phyloP scores from a whole-genome alignment of 2,329 filamentous ascomycete genomes.

The Cladosporium sp. region DNA sequence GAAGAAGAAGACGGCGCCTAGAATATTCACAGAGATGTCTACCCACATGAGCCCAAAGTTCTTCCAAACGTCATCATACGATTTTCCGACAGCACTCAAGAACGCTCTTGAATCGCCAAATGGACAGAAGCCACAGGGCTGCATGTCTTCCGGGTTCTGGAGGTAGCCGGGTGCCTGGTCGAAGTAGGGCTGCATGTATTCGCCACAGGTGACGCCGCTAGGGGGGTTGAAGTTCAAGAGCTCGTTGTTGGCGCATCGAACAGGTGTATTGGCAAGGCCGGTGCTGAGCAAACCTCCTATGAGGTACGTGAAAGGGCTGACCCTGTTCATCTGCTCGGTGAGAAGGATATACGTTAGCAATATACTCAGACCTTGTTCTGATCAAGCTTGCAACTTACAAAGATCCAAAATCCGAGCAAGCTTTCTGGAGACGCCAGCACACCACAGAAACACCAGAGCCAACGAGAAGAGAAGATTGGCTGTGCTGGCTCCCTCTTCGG shows the following conservation, averaged over 20 bases:
- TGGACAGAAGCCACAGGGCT: constrained; percentile 44
- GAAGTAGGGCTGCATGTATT: constrained; percentile 42
- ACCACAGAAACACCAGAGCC: constrained; percentile 68
- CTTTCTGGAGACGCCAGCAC: constrained; percentile 64
- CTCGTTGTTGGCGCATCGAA: constrained; percentile 70
- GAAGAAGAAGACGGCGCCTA: constrained; percentile 52
- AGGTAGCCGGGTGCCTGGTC: constrained; percentile 1
- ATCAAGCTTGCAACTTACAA: constrained; percentile 38
- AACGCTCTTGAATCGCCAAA: constrained; percentile 46
- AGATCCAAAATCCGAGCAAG: constrained; percentile 76
- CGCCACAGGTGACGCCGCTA: constrained; percentile 43
- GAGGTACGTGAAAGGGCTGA: constrained; percentile 84
- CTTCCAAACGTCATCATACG: constrained; percentile 49
- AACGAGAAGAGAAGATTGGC: constrained; percentile 74
- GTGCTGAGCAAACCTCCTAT: constrained; percentile 70
- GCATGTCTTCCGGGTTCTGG: constrained; percentile 27
- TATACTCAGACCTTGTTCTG: neutral
- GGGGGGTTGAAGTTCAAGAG: constrained; percentile 66
- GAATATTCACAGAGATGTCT: constrained; percentile 55
- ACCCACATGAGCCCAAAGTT: constrained; percentile 57
- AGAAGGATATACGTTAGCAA: neutral
- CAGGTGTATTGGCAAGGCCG: constrained; percentile 65
- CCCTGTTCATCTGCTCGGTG: constrained; percentile 62
- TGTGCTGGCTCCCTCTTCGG: constrained; percentile 73
- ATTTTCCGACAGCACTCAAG: constrained; percentile 43